A percentile compares a stretch with the other conserved stretches of the same genome.
These are phyloP conservation scores for Termitomyces sp. DNA, from an alignment of 1,284 basidiomycete genomes.

Conservation along the genomic window DNA sequence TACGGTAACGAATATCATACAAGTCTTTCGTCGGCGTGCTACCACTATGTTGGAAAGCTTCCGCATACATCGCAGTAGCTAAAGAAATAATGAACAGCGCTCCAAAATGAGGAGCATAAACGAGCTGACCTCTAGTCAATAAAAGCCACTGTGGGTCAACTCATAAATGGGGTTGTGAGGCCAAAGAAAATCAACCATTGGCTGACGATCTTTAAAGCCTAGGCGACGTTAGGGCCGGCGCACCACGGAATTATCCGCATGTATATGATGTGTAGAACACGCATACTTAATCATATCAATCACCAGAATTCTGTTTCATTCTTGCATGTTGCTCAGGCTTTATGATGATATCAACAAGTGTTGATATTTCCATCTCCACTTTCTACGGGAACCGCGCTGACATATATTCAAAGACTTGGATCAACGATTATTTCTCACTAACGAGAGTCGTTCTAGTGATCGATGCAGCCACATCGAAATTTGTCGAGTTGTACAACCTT, in stretches of 20 bases:
- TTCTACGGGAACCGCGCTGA: too few relatives aligned
- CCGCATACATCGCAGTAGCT: neutral
- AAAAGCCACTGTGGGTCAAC: neutral
- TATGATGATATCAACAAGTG: too few relatives aligned
- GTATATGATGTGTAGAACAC: too few relatives aligned
- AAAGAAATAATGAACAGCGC: neutral
- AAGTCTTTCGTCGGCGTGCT: neutral
- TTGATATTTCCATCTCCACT: too few relatives aligned
- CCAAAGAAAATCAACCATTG: neutral
- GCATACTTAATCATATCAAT: too few relatives aligned
- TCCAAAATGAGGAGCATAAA: neutral
- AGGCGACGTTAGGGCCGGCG: neutral
- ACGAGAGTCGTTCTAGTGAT: too few relatives aligned
- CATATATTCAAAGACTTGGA: too few relatives aligned
- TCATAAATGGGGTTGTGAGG: constrained; percentile 2
- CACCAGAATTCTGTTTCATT: too few relatives aligned
- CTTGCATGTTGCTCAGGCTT: too few relatives aligned
- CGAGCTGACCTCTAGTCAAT: neutral
- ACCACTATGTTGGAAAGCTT: neutral
- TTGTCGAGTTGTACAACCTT: too few relatives aligned
- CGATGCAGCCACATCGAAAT: too few relatives aligned
- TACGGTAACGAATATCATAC: neutral
- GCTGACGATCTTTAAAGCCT: neutral
- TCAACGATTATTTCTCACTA: too few relatives aligned
- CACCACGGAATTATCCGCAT: neutral